phyloP scores from a whole-genome alignment of 805 yeast species.

The Yarrowia sp. region DNA sequence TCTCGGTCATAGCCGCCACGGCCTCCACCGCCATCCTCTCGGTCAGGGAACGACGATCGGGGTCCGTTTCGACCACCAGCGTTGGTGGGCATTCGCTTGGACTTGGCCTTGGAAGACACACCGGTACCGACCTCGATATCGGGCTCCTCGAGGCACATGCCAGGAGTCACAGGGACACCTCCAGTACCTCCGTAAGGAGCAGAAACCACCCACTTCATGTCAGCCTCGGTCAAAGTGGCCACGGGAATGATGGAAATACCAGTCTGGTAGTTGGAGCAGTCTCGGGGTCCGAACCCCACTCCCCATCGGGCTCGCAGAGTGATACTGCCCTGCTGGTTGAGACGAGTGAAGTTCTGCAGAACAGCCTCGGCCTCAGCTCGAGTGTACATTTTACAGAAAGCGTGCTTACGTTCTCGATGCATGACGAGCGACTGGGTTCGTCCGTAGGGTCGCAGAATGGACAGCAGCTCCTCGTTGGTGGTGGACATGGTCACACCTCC shows the following conservation, averaged over 20 bases:
- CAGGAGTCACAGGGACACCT: constrained; percentile 74
- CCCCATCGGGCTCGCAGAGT: constrained; percentile 94
- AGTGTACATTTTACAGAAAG: constrained; percentile 90
- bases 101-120: constrained; percentile 85
- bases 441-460: constrained; percentile 76
- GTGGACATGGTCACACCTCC: constrained; percentile 88
- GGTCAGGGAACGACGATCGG: constrained; percentile 51
- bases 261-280: constrained; percentile 91
- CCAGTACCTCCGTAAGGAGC: constrained; percentile 99
- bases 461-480: constrained; percentile 70
- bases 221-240: constrained; percentile 89
- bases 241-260: constrained; percentile 88
- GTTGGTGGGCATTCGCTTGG: constrained; percentile 89
- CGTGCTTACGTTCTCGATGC: constrained; percentile 88
- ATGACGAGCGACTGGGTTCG: constrained; percentile 88
- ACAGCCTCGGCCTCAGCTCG: constrained; percentile 88
- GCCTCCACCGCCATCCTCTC: background rate
- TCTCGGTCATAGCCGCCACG: background rate
- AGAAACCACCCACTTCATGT: constrained; percentile 77
- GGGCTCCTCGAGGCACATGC: constrained; percentile 90
- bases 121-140: constrained; percentile 97
- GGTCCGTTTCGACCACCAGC: constrained; percentile 76
- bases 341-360: constrained; percentile 58
- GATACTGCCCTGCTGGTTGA: constrained; percentile 58
- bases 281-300: constrained; percentile 98